These are phyloP conservation scores for Phytophthora colocasiae DNA, from an alignment of 352 stramenopile genomes.

Conservation along the genomic window DNA sequence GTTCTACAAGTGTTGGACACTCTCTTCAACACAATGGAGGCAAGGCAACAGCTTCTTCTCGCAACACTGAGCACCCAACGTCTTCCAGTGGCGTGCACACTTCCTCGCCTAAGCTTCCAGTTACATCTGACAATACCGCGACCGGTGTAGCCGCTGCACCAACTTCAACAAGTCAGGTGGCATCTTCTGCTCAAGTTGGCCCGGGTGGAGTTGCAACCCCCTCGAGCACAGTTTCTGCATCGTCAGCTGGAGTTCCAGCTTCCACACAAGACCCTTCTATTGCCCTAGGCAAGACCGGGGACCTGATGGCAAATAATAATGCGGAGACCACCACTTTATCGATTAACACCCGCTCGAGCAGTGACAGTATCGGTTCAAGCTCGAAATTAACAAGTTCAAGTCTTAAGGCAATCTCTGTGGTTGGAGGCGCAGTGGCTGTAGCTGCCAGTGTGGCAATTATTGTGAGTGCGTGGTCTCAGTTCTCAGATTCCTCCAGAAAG, in stretches of 20 bases:
- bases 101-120: slow-evolving; percentile 13
- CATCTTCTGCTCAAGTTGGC: slow-evolving; percentile 13
- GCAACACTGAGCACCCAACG: slow-evolving; percentile 2
- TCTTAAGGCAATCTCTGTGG: slow-evolving; percentile 63
- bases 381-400: slow-evolving; percentile 37
- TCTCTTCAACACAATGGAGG: slow-evolving; percentile 49
- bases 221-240: slow-evolving; percentile 15
- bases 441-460: slow-evolving; percentile 78
- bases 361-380: slow-evolving; percentile 35
- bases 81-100: slow-evolving; percentile 7
- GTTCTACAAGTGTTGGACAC: slow-evolving; percentile 71
- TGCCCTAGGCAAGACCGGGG: slow-evolving; percentile 26
- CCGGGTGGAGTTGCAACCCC: slow-evolving; percentile 17
- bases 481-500: slow-evolving; percentile 65
- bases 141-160: slow-evolving; percentile 6
- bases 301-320: slow-evolving; percentile 30
- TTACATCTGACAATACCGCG: slow-evolving; percentile 24
- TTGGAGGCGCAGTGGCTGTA: slow-evolving; percentile 78
- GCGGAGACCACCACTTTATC: slow-evolving; percentile 20
- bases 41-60: slow-evolving; percentile 24
- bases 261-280: slow-evolving; percentile 18
- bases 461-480: slow-evolving; percentile 83
- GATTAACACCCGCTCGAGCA: slow-evolving; percentile 27
- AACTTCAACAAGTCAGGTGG: slow-evolving; percentile 12
- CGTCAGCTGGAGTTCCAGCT: slow-evolving; percentile 14